Evolutionary conservation across 495 filamentous ascomycete genomes (phyloP), one percentile per base, ranked within the genome.

Genomic region (Cetradonia linearis): DNA sequence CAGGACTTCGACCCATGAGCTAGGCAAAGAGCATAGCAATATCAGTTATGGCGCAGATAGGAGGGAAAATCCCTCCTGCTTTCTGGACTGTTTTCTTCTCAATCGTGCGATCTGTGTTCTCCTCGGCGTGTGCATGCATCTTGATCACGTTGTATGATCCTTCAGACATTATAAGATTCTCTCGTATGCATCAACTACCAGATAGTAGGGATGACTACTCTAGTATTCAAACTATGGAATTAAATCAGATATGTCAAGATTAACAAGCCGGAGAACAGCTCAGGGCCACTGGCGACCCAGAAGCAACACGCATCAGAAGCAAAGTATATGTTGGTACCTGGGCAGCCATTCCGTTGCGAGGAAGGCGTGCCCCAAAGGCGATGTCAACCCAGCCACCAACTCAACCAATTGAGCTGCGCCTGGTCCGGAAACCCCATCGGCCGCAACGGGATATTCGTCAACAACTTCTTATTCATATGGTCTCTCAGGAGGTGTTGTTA

Each of bases 191-290:
- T 65, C 7, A 59, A 62, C 5, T 76, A 74, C 60, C 71, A 70
- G 34, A 77, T 77, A 73, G 72, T 78, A 9, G 73, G 71, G 37
- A 73, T 67, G 0, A 78, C 75, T 34, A 77, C 75, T 58, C 68
- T 70, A 23, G 31, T 50, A 38, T 2, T 40, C 40, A 28, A 33
- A 27, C 8, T 73, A 69, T 23, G 66, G 40, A 16, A n/a, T 18
- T 14, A 27, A 13, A 16, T 31, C 47, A 9, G 40, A 14, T 28
- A 46, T 27, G 48, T 20, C 8, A 23, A 33, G 64, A 34, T 49
- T 27, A 14, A 42, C 11, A 4, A 25, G 30, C 10, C 28, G 27
- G 27, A 77, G 74, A 77, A 73, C 62, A 56, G 59, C 23, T 66
- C 62, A 2, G 62, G 66, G 55, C 71, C 70, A 14, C 73, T 65